Conservation (phyloP, 352 stramenopile genomes). For the Pythium volutum region DNA sequence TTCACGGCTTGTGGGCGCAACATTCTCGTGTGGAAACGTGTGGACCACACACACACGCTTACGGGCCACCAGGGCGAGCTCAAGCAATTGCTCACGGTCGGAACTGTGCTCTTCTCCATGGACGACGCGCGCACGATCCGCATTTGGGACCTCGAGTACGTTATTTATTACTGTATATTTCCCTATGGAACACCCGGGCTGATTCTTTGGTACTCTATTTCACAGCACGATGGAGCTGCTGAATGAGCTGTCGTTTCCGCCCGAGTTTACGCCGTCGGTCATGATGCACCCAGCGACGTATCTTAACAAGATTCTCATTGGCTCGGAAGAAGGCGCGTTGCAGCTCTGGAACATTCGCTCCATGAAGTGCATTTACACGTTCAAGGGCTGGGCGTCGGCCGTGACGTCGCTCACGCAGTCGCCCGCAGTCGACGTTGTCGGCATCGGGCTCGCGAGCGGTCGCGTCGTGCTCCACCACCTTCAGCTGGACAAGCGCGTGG, state of each 20-base stretch:
- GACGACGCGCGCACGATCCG: conserved; percentile 49
- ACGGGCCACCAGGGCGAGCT: conserved; percentile 54
- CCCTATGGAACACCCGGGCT: neutral
- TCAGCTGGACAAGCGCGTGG: conserved; percentile 75
- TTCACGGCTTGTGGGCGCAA: conserved; percentile 72
- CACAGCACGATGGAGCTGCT: conserved; percentile 54
- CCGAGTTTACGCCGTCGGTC: conserved; percentile 59
- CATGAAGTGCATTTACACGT: conserved; percentile 87
- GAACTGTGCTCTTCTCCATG: conserved; percentile 68
- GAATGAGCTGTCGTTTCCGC: conserved; percentile 50
- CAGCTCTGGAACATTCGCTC: conserved; percentile 92
- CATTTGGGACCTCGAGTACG: conserved; percentile 65
- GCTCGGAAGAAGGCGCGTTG: conserved; percentile 73
- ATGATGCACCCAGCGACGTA: conserved; percentile 92
- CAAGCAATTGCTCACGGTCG: conserved; percentile 60
- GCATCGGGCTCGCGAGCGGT: conserved; percentile 79
- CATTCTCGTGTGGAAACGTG: conserved; percentile 72
- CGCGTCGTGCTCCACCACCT: conserved; percentile 86
- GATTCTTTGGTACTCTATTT: conserved; percentile 9
- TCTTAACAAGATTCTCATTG: conserved; percentile 93
- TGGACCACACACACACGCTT: conserved; percentile 52
- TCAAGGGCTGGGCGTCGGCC: conserved; percentile 64
- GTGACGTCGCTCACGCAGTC: conserved; percentile 83
- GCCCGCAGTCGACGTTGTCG: conserved; percentile 88
- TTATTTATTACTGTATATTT: neutral